Base-by-base conservation (phyloP, 2,329 filamentous ascomycete genomes). In the Aspergillus ochraceus region DNA sequence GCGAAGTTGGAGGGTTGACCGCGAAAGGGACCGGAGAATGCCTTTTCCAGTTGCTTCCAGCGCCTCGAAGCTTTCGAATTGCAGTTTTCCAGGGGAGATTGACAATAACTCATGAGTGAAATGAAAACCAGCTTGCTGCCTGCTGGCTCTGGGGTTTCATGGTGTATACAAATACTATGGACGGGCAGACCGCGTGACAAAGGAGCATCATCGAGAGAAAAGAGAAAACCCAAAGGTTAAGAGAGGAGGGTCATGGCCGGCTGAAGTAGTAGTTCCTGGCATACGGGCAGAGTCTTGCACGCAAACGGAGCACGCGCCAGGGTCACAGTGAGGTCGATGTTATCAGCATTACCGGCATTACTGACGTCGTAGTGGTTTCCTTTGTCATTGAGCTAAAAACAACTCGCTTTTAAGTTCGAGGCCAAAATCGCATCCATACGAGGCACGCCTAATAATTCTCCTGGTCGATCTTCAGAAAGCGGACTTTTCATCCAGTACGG, bases 341-440 rank as follows among this genome's bases (percentile, higher is more conserved):
- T 70, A 71, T 74, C 71, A 73, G 66, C 56, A 70, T 74, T 71
- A 71, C 69, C 70, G 70, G 65, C 54, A 55, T 47, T 36, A 51
- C 57, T 12, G 45, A 19, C 22, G 2, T 51, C 20, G 39, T 19
- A 20, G 11, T n/a, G 6, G 30, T 19, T 14, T 50, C 22, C 12
- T 4, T 29, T 24, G 46, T 11, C 36, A 14, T 11, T 14, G 49
- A 30, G 22, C 49, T 30, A 29, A 39, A 39, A 39, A 39, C 36
- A 39, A 39, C 36, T 42, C 14, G 36, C 36, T 42, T 29, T 42
- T 42, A n/a, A 42, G 12, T n/a, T 42, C 5, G 17, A 8, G 6
- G 4, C 36, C 4, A 14, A 49, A 11, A 19, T 56, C 52, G 59
- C 56, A 61, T 59, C 49, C 55, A 59, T 59, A 42, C 36, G 29